Conservation (phyloP, 2,329 filamentous ascomycete genomes). For the Zarea fungicola region DNA sequence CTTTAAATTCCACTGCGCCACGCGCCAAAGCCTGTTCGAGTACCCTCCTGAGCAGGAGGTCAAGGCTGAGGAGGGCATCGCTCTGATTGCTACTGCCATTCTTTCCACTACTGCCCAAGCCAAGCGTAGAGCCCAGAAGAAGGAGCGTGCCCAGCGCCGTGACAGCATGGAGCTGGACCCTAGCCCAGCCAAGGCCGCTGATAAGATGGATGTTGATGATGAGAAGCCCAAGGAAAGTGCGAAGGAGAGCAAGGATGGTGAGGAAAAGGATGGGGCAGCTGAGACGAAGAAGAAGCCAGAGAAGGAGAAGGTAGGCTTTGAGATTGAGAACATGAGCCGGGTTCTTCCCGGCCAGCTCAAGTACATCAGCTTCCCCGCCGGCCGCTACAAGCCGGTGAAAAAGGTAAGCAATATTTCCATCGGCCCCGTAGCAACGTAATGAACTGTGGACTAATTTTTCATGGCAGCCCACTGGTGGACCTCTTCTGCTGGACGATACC, state of each 20-base stretch:
- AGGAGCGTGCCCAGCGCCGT: constrained; percentile 80
- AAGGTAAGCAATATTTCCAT: constrained; percentile 53
- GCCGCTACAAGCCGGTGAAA: constrained; percentile 86
- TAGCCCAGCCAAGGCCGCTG: constrained; percentile 55
- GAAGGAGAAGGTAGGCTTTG: constrained; percentile 95
- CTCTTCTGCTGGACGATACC: constrained; percentile 84
- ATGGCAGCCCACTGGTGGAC: constrained; percentile 78
- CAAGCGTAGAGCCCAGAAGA: constrained; percentile 88
- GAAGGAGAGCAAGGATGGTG: constrained; percentile 59
- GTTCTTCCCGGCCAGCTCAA: constrained; percentile 90
- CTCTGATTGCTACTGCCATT: constrained; percentile 91
- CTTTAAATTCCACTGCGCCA: constrained; percentile 95
- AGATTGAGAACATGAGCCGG: constrained; percentile 94
- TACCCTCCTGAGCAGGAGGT: constrained; percentile 96
- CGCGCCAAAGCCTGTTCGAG: constrained; percentile 91
- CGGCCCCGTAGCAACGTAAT: too few species aligned
- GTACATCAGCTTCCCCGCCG: constrained; percentile 87
- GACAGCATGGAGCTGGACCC: constrained; percentile 96
- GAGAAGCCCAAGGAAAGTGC: constrained; percentile 51
- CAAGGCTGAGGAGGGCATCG: constrained; percentile 88
- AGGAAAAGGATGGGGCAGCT: constrained; percentile 48
- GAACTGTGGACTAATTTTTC: not conserved
- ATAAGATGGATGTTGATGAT: constrained; percentile 86
- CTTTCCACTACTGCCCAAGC: constrained; percentile 95
- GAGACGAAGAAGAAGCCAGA: constrained; percentile 82